Evolutionary conservation across 148 eudicot genomes (phyloP).

Genomic region (Pharnaceum exiguum): DNA sequence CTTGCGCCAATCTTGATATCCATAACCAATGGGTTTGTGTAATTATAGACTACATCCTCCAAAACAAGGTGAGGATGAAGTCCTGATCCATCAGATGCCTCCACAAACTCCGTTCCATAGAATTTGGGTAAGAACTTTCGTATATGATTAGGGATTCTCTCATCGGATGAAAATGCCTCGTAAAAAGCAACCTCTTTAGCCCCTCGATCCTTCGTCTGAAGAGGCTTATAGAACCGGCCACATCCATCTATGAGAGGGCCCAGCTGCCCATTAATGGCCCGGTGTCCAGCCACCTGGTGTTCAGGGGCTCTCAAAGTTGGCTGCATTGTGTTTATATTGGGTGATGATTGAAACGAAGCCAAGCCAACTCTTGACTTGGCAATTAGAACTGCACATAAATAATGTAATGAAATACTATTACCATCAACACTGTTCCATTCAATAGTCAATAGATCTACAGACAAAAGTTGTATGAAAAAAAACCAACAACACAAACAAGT

Average conservation of each 20-base stretch:
- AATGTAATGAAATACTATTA: too few relatives aligned
- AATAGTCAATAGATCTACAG: too few relatives aligned
- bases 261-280: constrained; percentile 53
- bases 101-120: constrained; percentile 56
- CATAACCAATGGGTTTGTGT: constrained; percentile 59
- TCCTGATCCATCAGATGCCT: constrained; percentile 88
- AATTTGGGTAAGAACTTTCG: constrained; percentile 66
- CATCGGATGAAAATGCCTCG: constrained; percentile 49
- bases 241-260: constrained; percentile 83
- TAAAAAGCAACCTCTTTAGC: constrained; percentile 66
- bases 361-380: not conserved
- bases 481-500: too few relatives aligned
- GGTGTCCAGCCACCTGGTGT: constrained; percentile 97
- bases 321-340: not conserved
- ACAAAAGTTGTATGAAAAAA: too few relatives aligned
- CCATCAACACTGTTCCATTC: too few relatives aligned
- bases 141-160: constrained; percentile 44
- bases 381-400: too few relatives aligned
- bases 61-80: constrained; percentile 64
- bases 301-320: constrained; percentile 54
- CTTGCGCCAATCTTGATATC: constrained; percentile 88
- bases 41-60: constrained; percentile 42
- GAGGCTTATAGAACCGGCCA: constrained; percentile 92
- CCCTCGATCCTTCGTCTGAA: constrained; percentile 76
- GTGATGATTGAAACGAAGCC: too few relatives aligned